Evolutionary conservation across 164 flowering plant species (phyloP).

Genomic region (Nymphaea thermarum): DNA sequence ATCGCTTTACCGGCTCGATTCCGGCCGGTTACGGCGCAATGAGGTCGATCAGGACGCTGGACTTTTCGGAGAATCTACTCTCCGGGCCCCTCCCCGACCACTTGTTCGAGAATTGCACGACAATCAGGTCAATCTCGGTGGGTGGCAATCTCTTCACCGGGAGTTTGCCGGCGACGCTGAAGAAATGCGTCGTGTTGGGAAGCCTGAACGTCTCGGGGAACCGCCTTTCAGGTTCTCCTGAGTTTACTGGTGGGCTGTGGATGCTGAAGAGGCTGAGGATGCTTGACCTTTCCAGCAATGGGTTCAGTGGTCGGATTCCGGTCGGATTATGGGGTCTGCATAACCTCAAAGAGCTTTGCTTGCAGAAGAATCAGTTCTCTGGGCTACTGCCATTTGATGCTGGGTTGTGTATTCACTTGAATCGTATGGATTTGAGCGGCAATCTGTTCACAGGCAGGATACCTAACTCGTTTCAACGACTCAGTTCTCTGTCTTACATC

Average conservation of each 20-base stretch:
- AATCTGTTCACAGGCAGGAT: constrained; percentile 45
- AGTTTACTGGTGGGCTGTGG: constrained; percentile 44
- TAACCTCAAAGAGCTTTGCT: constrained; percentile 42
- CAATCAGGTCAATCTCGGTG: constrained; percentile 41
- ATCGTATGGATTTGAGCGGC: constrained; percentile 37
- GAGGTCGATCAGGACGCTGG: constrained; percentile 36
- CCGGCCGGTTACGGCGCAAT: constrained; percentile 18
- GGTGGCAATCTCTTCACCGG: constrained; percentile 54
- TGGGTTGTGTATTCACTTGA: constrained; percentile 64
- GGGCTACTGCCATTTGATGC: constrained; percentile 59
- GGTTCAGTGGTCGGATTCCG: constrained; percentile 48
- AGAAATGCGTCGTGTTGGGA: constrained; percentile 29
- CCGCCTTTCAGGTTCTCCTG: constrained; percentile 45
- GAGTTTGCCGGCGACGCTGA: constrained; percentile 33
- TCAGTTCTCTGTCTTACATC: constrained; percentile 28
- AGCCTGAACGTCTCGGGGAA: constrained; percentile 56
- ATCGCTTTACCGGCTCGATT: constrained; percentile 45
- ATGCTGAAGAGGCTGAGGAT: constrained; percentile 34
- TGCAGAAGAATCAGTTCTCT: constrained; percentile 50
- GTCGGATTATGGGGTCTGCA: constrained; percentile 38
- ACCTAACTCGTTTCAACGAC: constrained; percentile 41
- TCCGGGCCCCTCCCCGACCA: constrained; percentile 52
- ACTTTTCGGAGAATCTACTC: constrained; percentile 48
- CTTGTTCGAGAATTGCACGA: constrained; percentile 28
- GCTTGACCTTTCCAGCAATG: constrained; percentile 62